phyloP scores from a whole-genome alignment of 371 early-diverging fungal genomes.

The Apophysomyces ossiformis region DNA sequence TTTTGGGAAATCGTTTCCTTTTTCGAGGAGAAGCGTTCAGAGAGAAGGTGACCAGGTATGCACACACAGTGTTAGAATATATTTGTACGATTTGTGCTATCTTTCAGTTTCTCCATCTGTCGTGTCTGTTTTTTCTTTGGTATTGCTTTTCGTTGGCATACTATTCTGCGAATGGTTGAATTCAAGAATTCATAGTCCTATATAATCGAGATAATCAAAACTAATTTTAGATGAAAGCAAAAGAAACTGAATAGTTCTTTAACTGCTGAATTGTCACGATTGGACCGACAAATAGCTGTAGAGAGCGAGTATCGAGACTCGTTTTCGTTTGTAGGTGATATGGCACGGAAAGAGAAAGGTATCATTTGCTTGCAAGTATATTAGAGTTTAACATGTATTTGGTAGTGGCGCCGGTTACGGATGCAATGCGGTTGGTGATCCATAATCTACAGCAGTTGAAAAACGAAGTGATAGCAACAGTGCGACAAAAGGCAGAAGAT shows the following conservation, averaged over 20 bases:
- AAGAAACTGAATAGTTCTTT: conserved; percentile 13
- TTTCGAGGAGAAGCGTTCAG: not conserved
- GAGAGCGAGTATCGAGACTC: not conserved
- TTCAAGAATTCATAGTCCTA: no score
- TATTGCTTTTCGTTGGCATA: not conserved
- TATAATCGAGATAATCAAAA: not conserved
- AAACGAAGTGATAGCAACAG: not conserved
- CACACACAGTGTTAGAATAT: no score
- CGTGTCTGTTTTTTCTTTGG: not conserved
- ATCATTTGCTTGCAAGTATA: not conserved
- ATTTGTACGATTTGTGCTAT: no score
- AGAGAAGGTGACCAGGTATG: not conserved
- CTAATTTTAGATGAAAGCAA: conserved; percentile 14
- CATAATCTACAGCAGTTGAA: not conserved
- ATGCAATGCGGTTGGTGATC: not conserved
- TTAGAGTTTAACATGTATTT: not conserved
- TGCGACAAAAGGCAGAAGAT: not conserved
- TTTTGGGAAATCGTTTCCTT: not conserved
- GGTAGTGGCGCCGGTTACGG: not conserved
- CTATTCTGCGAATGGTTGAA: no score
- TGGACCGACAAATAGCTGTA: not conserved
- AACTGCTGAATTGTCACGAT: not conserved
- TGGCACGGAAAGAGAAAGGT: not conserved
- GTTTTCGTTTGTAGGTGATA: not conserved
- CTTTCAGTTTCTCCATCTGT: not conserved